phyloP scores from a whole-genome alignment of 202 grass and related monocot species.

The Miscanthus sacchariflorus region DNA sequence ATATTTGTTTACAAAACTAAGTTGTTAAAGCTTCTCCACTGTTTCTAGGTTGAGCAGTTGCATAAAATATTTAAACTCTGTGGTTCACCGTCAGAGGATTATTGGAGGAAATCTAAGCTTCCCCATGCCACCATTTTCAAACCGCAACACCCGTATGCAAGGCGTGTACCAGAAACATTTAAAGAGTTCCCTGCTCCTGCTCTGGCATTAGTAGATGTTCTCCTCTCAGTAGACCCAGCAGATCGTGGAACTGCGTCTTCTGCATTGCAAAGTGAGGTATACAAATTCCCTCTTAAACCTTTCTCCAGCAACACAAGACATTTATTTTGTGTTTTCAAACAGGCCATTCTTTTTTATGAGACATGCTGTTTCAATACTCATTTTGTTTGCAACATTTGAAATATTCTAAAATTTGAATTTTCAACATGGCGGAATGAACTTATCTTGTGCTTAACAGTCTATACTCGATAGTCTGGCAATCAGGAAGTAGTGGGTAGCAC shows the following conservation, averaged over 20 bases:
- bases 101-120: conserved; percentile 96
- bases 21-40: conserved; percentile 35
- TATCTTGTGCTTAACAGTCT: not conserved
- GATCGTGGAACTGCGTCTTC: conserved; percentile 80
- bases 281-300: conserved; percentile 22
- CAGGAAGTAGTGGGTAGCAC: not conserved
- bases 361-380: conserved; percentile 6
- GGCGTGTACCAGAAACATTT: conserved; percentile 86
- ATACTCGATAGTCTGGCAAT: not conserved
- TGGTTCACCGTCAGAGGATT: conserved; percentile 95
- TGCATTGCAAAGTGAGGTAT: conserved; percentile 89
- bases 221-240: conserved; percentile 94
- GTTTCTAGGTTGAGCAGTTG: conserved; percentile 94
- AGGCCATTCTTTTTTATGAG: conserved; percentile 28
- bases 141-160: conserved; percentile 87
- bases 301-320: conserved; percentile 13
- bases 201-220: conserved; percentile 80
- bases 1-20: conserved; percentile 14
- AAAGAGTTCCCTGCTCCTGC: conserved; percentile 91
- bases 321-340: conserved; percentile 29
- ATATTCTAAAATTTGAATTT: conserved; percentile 16
- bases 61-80: conserved; percentile 99
- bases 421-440: conserved; percentile 1
- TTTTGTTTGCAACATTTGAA: conserved; percentile 11
- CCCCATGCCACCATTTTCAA: conserved; percentile 99